Conservation (phyloP, 192 early-diverging fungal genomes). For the Dissophora ornata region DNA sequence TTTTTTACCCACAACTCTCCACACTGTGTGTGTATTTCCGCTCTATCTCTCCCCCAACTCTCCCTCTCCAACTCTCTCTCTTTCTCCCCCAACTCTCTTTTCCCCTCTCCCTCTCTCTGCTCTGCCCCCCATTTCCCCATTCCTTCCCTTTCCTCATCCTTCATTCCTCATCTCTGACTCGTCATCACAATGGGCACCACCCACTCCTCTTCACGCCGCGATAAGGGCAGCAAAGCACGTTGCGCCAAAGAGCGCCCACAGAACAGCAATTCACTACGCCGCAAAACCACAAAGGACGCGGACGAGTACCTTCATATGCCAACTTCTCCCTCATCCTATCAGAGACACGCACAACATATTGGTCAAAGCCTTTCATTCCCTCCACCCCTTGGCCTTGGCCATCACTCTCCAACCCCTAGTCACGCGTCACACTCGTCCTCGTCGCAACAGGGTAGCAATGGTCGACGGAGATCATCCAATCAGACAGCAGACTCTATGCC, state of each 20-base stretch:
- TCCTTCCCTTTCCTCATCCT: neutral
- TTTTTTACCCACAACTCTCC: too few relatives aligned
- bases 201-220: slow-evolving; percentile 30
- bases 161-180: neutral
- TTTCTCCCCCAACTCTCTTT: neutral
- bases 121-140: neutral
- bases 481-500: slow-evolving; percentile 35
- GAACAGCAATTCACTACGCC: slow-evolving; percentile 7
- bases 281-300: too few relatives aligned
- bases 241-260: slow-evolving; percentile 13
- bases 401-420: slow-evolving; percentile 18
- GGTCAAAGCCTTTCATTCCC: neutral
- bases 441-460: slow-evolving; percentile 18
- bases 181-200: slow-evolving; percentile 25
- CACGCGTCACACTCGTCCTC: slow-evolving; percentile 1
- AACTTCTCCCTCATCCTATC: neutral
- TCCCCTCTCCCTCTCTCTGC: neutral
- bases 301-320: slow-evolving; percentile 1
- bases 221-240: slow-evolving; percentile 11
- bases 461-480: slow-evolving; percentile 41
- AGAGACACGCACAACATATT: too few relatives aligned
- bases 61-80: neutral
- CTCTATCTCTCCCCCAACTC: neutral
- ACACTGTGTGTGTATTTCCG: neutral
- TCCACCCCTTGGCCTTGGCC: neutral